Base-by-base conservation (phyloP, 1,284 basidiomycete genomes). In the Rhodotorula glutinis region DNA sequence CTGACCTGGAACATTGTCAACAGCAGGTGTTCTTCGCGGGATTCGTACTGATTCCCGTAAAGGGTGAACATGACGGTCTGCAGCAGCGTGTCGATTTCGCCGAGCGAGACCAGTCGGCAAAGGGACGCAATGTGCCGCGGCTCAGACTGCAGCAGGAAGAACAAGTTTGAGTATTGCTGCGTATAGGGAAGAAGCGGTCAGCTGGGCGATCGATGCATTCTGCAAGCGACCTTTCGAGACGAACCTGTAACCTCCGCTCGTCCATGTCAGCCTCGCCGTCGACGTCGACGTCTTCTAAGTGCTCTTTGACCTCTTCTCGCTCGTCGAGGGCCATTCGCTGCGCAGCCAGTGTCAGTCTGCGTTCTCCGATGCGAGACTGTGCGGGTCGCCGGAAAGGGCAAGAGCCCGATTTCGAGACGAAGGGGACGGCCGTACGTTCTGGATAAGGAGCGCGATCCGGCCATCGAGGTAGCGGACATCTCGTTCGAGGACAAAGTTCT, bases 21-120 rank as follows among this genome's bases (percentile, higher is more conserved):
- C 65, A 98, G 87, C 56, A 99, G 82, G 80, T 98, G 96, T 81
- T 99, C 96, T 82, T 98, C 96, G 75, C 95, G 85, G 77, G 90
- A 92, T 82, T 98, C 96, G 82, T 98, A 98, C 81, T 98, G 96
- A 82, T 98, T 98, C 74, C 95, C 96, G 79, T 98, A 98, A 44
- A 99, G 86, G 25, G 95, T 98, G 81, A 98, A 98, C 96, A 99
- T 98, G 81, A 99, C 95, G 7, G 96, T 99, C 80, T 99, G 96
- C 30, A 99, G 86, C 62, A 99, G 88, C 51, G 94, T 97, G 80
- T 99, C 95, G 76, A 98, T 98, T 82, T 98, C 95, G 54, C 90
- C 87, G 51, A 98, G 81, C 73, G 89, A 92, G 80, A 98, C 96
- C 64, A 98, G 88, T n/a, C 96, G 88, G 78, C 96, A 98, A 52